Base-by-base conservation (phyloP, 192 early-diverging fungal genomes). In the Chytriomyces hyalinus region DNA sequence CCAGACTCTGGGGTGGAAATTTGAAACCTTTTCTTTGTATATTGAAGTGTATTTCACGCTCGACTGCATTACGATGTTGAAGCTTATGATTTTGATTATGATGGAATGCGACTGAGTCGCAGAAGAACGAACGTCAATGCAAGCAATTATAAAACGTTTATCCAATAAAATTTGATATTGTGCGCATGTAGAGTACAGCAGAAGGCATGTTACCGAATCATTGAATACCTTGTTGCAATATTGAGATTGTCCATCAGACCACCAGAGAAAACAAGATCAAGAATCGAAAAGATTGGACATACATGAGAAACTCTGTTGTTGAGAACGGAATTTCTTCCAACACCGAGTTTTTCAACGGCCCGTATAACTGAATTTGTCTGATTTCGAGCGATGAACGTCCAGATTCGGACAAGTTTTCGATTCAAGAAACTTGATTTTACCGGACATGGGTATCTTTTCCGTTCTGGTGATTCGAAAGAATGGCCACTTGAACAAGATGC, bases 391-490 rank as follows among this genome's bases (percentile, higher is more conserved):
- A 36, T 8, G 24, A 24, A 61, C 7, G 87, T 87, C 84, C 82
- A 92, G 90, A 75, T 60, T 75, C 83, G 36, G 36, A 36, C 36
- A 36, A 36, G 36, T 36, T 0, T 36, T 36, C 36, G 36, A 68
- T 22, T 24, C 10, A 64, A 64, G 4, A 26, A 15, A 64, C 62
- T 57, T 57, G 15, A 67, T 10, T 36, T 59, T 90, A 92, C 36
- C 95, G 87, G 36, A 96, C 80, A 77, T 95, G 95, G 0, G 92
- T 93, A 80, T 96, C 95, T 73, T 91, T 91, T 20, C 95, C 95
- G 69, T 93, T 91, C 74, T 91, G 91, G 65, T 93, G 91, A 73
- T 95, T 95, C 5, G 82, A 79, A 3, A 91, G 68, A 11, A 96
- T 82, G 7, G 83, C 83, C 22, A 96, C 79, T 78, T 95, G 95